A percentile compares a stretch with the other conserved stretches of the same genome.
Conservation (phyloP, 139 green algal species). For the Tetraselmis striata region DNA sequence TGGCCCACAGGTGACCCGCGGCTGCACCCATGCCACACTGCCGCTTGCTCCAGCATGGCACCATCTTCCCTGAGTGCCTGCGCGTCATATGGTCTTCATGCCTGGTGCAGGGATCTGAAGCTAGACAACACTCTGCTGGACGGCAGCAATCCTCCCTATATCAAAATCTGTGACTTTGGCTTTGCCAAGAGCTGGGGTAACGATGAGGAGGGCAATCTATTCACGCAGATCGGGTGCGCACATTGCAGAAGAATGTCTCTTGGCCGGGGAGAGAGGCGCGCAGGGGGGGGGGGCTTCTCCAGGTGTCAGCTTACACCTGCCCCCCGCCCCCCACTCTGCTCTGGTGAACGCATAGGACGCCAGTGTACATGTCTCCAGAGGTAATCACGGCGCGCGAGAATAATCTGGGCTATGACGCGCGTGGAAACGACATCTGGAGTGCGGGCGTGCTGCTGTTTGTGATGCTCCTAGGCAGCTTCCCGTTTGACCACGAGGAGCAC, state of each 20-base stretch:
- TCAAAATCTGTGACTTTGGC: conserved; percentile 32
- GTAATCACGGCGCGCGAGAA: conserved; percentile 17
- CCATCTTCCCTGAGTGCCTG: conserved; percentile 44
- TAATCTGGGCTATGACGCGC: neutral
- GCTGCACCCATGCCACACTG: too few species aligned
- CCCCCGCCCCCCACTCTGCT: too few species aligned
- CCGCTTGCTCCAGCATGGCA: neutral
- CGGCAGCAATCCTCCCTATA: conserved; percentile 47
- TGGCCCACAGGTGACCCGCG: conserved; percentile 79
- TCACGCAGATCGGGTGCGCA: neutral
- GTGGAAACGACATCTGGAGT: neutral
- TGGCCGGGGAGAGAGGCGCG: too few species aligned
- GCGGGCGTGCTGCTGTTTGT: conserved; percentile 62
- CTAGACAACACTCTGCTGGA: conserved; percentile 81
- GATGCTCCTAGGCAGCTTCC: conserved; percentile 79
- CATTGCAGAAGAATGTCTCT: too few species aligned
- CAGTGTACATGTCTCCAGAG: conserved; percentile 73
- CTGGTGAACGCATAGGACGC: too few species aligned
- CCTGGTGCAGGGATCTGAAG: conserved; percentile 42
- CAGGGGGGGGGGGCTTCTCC: too few species aligned
- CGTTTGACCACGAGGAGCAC: conserved; percentile 63
- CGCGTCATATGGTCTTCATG: conserved; percentile 14
- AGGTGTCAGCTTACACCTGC: too few species aligned
- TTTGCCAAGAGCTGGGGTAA: conserved; percentile 15
- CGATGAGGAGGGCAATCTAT: neutral